Evolutionary conservation across 148 eudicot species (phyloP).

Genomic region (Rheum nobile): DNA sequence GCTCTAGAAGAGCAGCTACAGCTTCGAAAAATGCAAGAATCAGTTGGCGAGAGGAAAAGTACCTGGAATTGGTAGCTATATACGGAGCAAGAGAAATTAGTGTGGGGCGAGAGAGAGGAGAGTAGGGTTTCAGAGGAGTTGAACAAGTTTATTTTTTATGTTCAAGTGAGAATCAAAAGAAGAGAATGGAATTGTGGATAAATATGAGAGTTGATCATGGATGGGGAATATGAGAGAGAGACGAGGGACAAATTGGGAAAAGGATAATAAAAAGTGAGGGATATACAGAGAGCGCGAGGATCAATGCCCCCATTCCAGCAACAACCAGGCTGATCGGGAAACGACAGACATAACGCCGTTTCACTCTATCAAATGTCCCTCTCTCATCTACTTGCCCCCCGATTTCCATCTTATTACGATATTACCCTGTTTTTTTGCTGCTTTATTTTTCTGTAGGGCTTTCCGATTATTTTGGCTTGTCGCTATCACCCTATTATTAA

Average conservation of each 20-base stretch:
- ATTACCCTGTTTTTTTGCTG: not conserved
- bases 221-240: not conserved
- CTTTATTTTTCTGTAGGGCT: not conserved
- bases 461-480: no score
- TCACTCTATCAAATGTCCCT: slow-evolving; percentile 4
- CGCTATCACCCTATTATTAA: no score
- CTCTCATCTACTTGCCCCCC: not conserved
- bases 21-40: no score
- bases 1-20: slow-evolving; percentile 1
- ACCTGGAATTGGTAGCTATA: slow-evolving; percentile 1
- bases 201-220: slow-evolving; percentile 7
- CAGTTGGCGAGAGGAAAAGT: not conserved
- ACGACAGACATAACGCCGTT: slow-evolving; percentile 5
- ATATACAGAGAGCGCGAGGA: not conserved
- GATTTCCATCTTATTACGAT: not conserved
- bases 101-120: not conserved
- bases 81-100: not conserved
- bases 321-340: slow-evolving; percentile 1
- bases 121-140: not conserved
- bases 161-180: not conserved
- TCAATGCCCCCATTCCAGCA: not conserved
- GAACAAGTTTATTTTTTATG: not conserved
- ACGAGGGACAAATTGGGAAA: slow-evolving; percentile 2
- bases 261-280: not conserved
- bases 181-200: slow-evolving; percentile 3